Conservation (phyloP, 2,329 filamentous ascomycete species). For the Xylariaceae sp. region DNA sequence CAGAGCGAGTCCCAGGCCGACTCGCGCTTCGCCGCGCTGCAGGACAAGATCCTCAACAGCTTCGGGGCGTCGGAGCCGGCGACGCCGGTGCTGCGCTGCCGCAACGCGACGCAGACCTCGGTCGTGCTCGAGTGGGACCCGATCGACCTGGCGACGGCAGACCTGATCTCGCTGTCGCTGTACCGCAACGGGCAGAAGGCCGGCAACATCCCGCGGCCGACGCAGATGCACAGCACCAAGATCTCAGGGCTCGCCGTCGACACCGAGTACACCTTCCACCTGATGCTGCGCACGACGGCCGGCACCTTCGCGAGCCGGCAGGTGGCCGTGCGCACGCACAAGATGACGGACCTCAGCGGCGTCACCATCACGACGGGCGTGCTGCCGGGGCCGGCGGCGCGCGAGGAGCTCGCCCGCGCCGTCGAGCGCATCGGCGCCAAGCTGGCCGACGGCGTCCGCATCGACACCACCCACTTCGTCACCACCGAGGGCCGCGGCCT, state of each 20-base stretch:
- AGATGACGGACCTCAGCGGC: constrained; percentile 95
- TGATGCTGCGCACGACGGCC: constrained; percentile 83
- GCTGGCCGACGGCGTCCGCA: constrained; percentile 80
- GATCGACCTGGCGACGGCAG: constrained; percentile 84
- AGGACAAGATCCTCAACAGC: constrained; percentile 76
- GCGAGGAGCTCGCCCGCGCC: constrained; percentile 65
- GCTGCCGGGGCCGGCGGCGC: constrained; percentile 63
- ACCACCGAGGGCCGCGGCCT: constrained; percentile 87
- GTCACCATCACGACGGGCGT: constrained; percentile 91
- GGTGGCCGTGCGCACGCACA: constrained; percentile 83
- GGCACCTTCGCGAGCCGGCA: constrained; percentile 81
- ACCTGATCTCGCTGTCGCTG: constrained; percentile 79
- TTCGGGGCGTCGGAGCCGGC: constrained; percentile 77
- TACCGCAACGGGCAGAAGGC: constrained; percentile 97
- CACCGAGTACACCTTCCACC: constrained; percentile 90
- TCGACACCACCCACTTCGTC: constrained; percentile 97
- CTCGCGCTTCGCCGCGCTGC: constrained; percentile 72
- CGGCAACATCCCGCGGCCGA: constrained; percentile 81
- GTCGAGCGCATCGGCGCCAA: constrained; percentile 88
- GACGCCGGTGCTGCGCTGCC: constrained; percentile 75
- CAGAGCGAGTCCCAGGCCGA: constrained; percentile 68
- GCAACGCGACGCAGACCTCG: constrained; percentile 97
- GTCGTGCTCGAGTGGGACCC: constrained; percentile 98
- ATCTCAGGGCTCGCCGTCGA: constrained; percentile 94
- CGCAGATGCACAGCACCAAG: constrained; percentile 89